phyloP scores from a whole-genome alignment of 768 basidiomycete species.

The Bullera alba region DNA sequence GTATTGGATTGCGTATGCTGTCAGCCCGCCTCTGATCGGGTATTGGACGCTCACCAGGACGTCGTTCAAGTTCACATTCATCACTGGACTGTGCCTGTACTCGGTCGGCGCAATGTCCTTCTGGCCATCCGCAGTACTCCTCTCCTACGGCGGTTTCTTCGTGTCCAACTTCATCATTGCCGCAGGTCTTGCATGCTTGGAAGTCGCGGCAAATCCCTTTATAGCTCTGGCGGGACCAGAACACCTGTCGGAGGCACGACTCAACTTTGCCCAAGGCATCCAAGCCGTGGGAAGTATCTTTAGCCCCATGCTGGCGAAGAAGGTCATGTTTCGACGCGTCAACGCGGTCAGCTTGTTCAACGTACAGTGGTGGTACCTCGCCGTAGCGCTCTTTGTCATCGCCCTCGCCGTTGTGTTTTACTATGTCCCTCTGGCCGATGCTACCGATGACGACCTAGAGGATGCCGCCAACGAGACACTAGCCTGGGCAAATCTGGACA shows the following conservation, averaged over 20 bases:
- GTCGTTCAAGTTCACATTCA: slow-evolving; percentile 42
- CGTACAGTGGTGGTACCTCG: slow-evolving; percentile 43
- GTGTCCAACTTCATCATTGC: slow-evolving; percentile 41
- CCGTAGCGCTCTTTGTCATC: slow-evolving; percentile 40
- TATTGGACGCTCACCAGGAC: slow-evolving; percentile 32
- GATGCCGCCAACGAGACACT: slow-evolving; percentile 18
- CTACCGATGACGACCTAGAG: slow-evolving; percentile 35
- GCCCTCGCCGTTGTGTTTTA: slow-evolving; percentile 38
- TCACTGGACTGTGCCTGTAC: slow-evolving; percentile 38
- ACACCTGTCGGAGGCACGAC: slow-evolving; percentile 32
- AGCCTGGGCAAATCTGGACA: slow-evolving; percentile 17
- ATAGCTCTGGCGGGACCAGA: slow-evolving; percentile 43
- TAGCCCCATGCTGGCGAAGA: slow-evolving; percentile 30
- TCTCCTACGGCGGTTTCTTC: slow-evolving; percentile 37
- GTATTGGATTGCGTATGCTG: slow-evolving; percentile 37
- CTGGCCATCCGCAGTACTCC: slow-evolving; percentile 39
- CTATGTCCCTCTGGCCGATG: slow-evolving; percentile 41
- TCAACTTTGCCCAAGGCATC: slow-evolving; percentile 42
- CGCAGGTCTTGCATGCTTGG: slow-evolving; percentile 33
- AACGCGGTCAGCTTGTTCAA: slow-evolving; percentile 26
- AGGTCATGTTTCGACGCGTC: slow-evolving; percentile 24
- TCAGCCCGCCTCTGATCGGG: slow-evolving; percentile 32
- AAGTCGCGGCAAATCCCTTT: slow-evolving; percentile 42
- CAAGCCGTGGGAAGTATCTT: slow-evolving; percentile 35
- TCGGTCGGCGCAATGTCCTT: slow-evolving; percentile 40